A percentile compares a stretch with the other conserved stretches of the same genome.
Evolutionary conservation across 768 basidiomycete genomes (phyloP).

Genomic region (Tremella mesenterica): DNA sequence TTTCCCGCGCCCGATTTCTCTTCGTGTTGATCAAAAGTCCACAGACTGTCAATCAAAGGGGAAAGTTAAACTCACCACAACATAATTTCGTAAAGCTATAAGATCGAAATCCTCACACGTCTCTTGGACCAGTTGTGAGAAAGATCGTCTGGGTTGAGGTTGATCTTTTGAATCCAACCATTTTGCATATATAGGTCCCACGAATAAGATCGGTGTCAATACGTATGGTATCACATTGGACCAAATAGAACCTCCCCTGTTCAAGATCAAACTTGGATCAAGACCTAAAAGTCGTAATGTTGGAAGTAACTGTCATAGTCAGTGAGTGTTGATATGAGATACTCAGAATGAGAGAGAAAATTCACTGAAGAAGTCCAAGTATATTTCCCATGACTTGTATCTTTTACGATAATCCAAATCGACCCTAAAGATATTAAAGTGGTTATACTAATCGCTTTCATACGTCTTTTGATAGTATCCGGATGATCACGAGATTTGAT

Average conservation of each 20-base stretch:
- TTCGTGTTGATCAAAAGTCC: too few species aligned
- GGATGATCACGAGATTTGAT: conserved; percentile 59
- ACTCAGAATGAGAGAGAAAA: neutral
- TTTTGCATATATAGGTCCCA: conserved; percentile 63
- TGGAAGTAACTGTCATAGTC: conserved; percentile 8
- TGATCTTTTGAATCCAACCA: conserved; percentile 36
- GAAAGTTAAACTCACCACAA: conserved; percentile 45
- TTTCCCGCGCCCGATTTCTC: too few species aligned
- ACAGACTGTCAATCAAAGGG: neutral
- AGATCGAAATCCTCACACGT: conserved; percentile 30
- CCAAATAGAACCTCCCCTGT: neutral
- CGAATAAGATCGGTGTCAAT: conserved; percentile 63
- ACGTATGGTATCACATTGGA: conserved; percentile 49
- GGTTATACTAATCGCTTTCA: conserved; percentile 59
- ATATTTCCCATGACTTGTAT: too few species aligned
- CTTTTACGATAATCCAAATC: too few species aligned
- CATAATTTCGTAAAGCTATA: conserved; percentile 64
- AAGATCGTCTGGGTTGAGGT: conserved; percentile 46
- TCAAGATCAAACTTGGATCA: neutral
- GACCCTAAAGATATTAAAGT: conserved; percentile 57
- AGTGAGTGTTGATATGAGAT: too few species aligned
- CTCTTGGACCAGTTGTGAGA: conserved; percentile 1
- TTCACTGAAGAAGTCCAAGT: conserved; percentile 10
- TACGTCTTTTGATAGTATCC: conserved; percentile 68
- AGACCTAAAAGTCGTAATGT: conserved; percentile 7